Conservation (phyloP, 2,329 filamentous ascomycete species). For the Cercospora zeina region DNA sequence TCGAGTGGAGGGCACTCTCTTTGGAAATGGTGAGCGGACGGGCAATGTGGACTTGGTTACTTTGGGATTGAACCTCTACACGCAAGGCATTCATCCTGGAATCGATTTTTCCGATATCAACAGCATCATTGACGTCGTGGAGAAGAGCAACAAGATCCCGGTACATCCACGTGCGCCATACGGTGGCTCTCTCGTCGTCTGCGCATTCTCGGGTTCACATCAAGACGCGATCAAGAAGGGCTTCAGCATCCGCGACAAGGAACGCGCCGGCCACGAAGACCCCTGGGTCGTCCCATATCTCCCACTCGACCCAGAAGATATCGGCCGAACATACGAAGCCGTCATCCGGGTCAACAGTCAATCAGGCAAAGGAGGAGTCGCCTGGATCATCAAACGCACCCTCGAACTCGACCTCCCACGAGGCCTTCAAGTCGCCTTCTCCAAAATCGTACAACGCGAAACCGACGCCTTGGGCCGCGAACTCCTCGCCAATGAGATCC, state of each 20-base stretch:
- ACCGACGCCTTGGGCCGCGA: slow-evolving; percentile 82
- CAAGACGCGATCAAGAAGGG: slow-evolving; percentile 95
- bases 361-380: slow-evolving; percentile 88
- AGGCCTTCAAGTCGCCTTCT: slow-evolving; percentile 88
- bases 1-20: slow-evolving; percentile 88
- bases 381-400: slow-evolving; percentile 88
- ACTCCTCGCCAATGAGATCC: slow-evolving; percentile 79
- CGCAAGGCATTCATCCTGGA: slow-evolving; percentile 79
- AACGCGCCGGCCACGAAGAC: slow-evolving; percentile 61
- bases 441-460: slow-evolving; percentile 76
- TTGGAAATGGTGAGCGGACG: slow-evolving; percentile 92
- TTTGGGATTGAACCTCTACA: slow-evolving; percentile 89
- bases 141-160: slow-evolving; percentile 92
- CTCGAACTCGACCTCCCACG: slow-evolving; percentile 90
- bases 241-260: slow-evolving; percentile 68
- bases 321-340: slow-evolving; percentile 95
- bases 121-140: slow-evolving; percentile 81
- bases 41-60: slow-evolving; percentile 96
- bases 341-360: slow-evolving; percentile 98
- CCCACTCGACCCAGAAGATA: slow-evolving; percentile 87
- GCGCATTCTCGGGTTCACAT: slow-evolving; percentile 87
- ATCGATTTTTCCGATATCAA: slow-evolving; percentile 92
- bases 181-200: slow-evolving; percentile 86
- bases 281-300: slow-evolving; percentile 88
- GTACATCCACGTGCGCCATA: slow-evolving; percentile 88